Percentiles rank a stretch among this genome's conserved stretches.
Conservation (phyloP, 345 rosid genomes). For the Alliaria petiolata region DNA sequence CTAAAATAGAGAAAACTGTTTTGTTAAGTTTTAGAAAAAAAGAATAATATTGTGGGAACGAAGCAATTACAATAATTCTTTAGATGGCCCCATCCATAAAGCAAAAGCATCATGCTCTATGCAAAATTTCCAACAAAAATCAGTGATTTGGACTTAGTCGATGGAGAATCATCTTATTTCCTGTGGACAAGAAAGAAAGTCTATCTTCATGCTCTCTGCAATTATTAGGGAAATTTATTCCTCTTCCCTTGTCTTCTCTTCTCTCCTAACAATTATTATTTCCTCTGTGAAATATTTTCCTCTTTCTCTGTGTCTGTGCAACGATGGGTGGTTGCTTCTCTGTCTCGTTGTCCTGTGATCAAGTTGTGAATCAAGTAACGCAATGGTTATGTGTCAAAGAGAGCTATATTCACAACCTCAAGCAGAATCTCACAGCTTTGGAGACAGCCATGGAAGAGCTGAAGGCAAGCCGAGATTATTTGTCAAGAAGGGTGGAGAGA, state of each 20-base stretch:
- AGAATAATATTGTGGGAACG: no score
- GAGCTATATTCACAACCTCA: background rate
- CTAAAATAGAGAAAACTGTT: no score
- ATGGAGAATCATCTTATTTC: no score
- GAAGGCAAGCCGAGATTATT: background rate
- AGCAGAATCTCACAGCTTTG: background rate
- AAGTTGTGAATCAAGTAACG: background rate
- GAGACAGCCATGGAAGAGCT: background rate
- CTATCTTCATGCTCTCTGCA: background rate
- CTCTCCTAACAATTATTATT: background rate
- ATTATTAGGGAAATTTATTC: background rate
- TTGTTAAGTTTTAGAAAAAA: no score
- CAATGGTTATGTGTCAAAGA: background rate
- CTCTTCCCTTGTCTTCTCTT: background rate
- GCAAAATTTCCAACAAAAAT: no score
- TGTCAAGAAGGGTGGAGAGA: background rate
- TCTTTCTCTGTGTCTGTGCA: background rate
- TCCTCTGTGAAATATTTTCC: background rate
- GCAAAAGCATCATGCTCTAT: background rate
- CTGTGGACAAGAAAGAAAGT: no score
- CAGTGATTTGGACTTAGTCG: no score
- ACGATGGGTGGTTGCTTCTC: slow-evolving; percentile 2
- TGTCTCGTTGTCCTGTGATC: background rate
- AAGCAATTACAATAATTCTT: no score
- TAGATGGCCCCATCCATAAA: background rate